A percentile compares a stretch with the other conserved stretches of the same genome.
Evolutionary conservation across 208 protist genomes (phyloP).

Genomic region (Eutreptiella sp.): DNA sequence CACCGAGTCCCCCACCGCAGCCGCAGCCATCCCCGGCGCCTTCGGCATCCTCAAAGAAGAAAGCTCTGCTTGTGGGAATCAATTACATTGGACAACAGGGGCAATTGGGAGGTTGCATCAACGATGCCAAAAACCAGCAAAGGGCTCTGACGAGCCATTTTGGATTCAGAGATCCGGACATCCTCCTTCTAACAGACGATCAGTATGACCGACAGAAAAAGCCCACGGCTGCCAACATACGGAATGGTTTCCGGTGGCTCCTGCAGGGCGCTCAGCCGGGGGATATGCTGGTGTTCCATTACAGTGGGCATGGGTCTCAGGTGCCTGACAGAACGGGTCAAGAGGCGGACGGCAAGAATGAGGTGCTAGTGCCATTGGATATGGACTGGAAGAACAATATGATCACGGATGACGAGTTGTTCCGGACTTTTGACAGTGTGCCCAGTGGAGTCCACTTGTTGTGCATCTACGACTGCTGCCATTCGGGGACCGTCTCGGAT

Average conservation of each 20-base stretch:
- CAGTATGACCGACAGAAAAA: constrained; percentile 29
- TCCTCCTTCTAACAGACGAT: not conserved
- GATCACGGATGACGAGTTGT: constrained; percentile 15
- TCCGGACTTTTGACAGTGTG: constrained; percentile 23
- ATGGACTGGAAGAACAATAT: constrained; percentile 22
- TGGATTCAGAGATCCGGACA: not conserved
- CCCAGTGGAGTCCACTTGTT: not conserved
- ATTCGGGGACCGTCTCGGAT: constrained; percentile 3
- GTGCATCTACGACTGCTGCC: constrained; percentile 3
- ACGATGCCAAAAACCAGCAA: not conserved
- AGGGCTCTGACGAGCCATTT: no score
- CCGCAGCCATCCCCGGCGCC: no score
- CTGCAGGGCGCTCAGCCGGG: constrained; percentile 10
- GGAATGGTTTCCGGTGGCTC: constrained; percentile 2
- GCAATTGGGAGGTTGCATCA: constrained; percentile 16
- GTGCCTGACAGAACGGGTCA: constrained; percentile 18
- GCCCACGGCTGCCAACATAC: constrained; percentile 8
- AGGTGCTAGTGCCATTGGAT: constrained; percentile 48
- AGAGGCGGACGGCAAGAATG: constrained; percentile 39
- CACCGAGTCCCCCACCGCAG: no score
- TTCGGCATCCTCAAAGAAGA: no score
- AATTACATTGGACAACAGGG: constrained; percentile 5
- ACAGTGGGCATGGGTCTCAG: constrained; percentile 38
- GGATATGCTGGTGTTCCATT: constrained; percentile 35
- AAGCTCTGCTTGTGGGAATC: constrained; percentile 10